phyloP scores from a whole-genome alignment of 192 early-diverging fungal species.

The Umbelopsis sp. region DNA sequence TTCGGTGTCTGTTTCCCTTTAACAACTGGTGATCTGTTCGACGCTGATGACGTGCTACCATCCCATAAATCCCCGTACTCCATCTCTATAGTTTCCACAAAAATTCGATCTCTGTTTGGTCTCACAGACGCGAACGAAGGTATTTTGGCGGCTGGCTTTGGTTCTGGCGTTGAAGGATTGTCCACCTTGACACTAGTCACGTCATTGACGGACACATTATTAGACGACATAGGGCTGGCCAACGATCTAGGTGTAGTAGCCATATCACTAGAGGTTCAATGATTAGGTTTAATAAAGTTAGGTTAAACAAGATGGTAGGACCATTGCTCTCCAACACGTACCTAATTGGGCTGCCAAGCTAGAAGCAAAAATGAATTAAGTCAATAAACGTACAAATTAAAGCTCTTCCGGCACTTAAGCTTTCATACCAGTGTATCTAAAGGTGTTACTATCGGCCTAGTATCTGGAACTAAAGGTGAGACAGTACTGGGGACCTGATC shows the following conservation, averaged over 20 bases:
- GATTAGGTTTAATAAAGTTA: too few species aligned
- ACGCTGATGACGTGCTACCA: neutral
- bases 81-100: conserved; percentile 4
- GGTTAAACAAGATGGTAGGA: too few species aligned
- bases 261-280: neutral
- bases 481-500: too few species aligned
- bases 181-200: neutral
- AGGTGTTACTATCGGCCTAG: too few species aligned
- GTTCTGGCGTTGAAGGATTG: neutral
- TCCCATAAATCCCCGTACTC: neutral
- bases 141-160: neutral
- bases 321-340: too few species aligned
- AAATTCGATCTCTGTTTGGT: neutral
- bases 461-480: too few species aligned
- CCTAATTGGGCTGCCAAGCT: too few species aligned
- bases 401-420: too few species aligned
- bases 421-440: too few species aligned
- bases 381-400: too few species aligned
- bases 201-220: neutral
- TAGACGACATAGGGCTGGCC: neutral
- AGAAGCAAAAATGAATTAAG: too few species aligned
- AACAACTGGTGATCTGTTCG: neutral
- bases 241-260: neutral
- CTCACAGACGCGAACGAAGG: neutral
- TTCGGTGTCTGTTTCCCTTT: neutral